Conservation (phyloP, 2,329 filamentous ascomycete genomes). For the Diaporthe sp. region DNA sequence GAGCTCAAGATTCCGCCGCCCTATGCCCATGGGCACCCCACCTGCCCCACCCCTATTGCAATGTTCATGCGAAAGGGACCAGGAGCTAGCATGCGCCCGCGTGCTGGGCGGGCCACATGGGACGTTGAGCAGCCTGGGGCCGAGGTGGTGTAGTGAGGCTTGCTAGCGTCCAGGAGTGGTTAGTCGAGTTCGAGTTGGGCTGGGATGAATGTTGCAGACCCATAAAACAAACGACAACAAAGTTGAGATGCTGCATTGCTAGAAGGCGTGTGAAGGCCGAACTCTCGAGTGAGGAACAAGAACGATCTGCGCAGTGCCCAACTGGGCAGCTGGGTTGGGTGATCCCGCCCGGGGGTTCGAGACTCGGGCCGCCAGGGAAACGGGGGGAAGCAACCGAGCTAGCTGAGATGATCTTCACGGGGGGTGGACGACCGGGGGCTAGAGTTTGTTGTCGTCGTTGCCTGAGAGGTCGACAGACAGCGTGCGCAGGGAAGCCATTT, state of each 20-base stretch:
- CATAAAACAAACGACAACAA: not conserved
- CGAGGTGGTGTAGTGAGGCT: conserved; percentile 27
- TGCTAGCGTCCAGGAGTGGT: conserved; percentile 15
- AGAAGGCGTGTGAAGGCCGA: not conserved
- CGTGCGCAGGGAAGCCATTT: not conserved
- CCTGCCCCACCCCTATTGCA: conserved; percentile 24
- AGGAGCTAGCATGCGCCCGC: conserved; percentile 23
- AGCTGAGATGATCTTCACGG: conserved; percentile 29
- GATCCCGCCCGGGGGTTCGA: conserved; percentile 21
- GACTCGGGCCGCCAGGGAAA: conserved; percentile 9
- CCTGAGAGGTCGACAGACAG: not conserved
- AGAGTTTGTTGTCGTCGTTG: conserved; percentile 8
- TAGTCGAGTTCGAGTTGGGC: not conserved
- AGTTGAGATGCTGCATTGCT: not conserved
- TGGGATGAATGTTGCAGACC: conserved; percentile 2
- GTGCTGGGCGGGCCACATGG: conserved; percentile 22
- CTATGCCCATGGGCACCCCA: conserved; percentile 20
- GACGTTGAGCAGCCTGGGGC: conserved; percentile 13
- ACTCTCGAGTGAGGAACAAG: not conserved
- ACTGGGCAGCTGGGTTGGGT: conserved; percentile 30
- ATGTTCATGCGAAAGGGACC: conserved; percentile 18
- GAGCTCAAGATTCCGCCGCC: conserved; percentile 32
- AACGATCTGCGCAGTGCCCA: conserved; percentile 18
- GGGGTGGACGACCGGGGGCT: conserved; percentile 11
- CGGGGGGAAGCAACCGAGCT: conserved; percentile 15